A percentile compares a stretch with the other conserved stretches of the same genome.
These are phyloP conservation scores for Helicostylum pulchrum DNA, from an alignment of 192 early-diverging fungal species.

Conservation along the genomic window DNA sequence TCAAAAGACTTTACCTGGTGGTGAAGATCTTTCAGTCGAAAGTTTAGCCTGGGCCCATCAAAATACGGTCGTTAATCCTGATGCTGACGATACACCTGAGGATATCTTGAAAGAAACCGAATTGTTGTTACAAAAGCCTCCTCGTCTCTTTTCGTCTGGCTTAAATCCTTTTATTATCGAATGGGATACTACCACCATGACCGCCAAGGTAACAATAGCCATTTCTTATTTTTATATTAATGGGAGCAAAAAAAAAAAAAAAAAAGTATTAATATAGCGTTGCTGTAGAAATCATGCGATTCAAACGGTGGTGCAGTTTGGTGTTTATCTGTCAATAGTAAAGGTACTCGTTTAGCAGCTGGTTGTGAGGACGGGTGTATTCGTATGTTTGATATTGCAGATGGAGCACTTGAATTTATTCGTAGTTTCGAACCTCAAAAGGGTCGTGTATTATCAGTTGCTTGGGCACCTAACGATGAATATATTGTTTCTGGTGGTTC, in stretches of 20 bases:
- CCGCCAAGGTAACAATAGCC: no score
- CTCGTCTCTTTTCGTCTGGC: conserved; percentile 85
- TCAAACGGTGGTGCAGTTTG: conserved; percentile 91
- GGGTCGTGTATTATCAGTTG: conserved; percentile 79
- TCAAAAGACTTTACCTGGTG: conserved; percentile 86
- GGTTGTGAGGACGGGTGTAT: conserved; percentile 93
- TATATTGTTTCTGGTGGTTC: conserved; percentile 80
- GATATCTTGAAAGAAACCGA: conserved; percentile 55
- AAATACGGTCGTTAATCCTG: conserved; percentile 58
- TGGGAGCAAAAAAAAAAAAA: no score
- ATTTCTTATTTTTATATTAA: no score
- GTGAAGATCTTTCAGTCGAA: conserved; percentile 71
- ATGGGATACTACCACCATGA: conserved; percentile 74
- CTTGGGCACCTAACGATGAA: conserved; percentile 73
- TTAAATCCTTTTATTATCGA: conserved; percentile 83
- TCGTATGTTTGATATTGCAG: conserved; percentile 81
- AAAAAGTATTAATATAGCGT: background rate
- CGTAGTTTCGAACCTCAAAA: conserved; percentile 67
- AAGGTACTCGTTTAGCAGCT: conserved; percentile 74
- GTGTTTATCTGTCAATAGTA: conserved; percentile 84
- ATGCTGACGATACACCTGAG: conserved; percentile 63
- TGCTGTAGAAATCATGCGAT: conserved; percentile 56
- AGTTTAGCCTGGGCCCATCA: conserved; percentile 83
- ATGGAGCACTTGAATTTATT: conserved; percentile 64
- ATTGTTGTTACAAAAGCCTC: conserved; percentile 46